A percentile compares a stretch with the other conserved stretches of the same genome.
These are phyloP conservation scores for Postia placenta DNA, from an alignment of 768 basidiomycete genomes.

Conservation along the genomic window DNA sequence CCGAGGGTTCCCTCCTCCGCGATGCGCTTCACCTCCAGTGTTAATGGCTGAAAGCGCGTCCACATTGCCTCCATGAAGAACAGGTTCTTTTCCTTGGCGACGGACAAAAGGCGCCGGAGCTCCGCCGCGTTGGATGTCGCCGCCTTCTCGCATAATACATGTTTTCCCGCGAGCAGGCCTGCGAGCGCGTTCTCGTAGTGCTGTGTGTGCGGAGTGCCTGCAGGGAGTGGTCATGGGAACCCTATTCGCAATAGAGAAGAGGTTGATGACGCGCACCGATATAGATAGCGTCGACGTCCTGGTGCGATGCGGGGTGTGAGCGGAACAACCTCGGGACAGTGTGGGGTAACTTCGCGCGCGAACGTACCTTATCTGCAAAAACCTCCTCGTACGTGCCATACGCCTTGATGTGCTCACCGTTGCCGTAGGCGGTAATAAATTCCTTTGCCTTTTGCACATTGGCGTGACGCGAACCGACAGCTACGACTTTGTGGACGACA, in stretches of 20 bases:
- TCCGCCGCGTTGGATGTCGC: constrained; percentile 76
- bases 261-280: constrained; percentile 52
- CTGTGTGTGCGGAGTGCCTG: constrained; percentile 79
- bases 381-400: constrained; percentile 74
- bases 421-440: constrained; percentile 54
- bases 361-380: constrained; percentile 56
- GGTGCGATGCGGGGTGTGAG: constrained; percentile 3
- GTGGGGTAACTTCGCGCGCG: neutral
- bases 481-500: constrained; percentile 59
- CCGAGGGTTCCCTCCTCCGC: constrained; percentile 61
- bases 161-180: constrained; percentile 74
- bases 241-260: neutral
- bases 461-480: constrained; percentile 64
- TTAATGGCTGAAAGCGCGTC: constrained; percentile 77
- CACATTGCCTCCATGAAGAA: constrained; percentile 94
- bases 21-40: constrained; percentile 56
- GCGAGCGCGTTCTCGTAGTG: constrained; percentile 76
- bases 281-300: constrained; percentile 75
- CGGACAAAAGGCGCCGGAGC: constrained; percentile 60
- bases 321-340: constrained; percentile 3
- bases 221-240: neutral
- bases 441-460: constrained; percentile 57
- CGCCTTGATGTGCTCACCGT: constrained; percentile 52
- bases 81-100: constrained; percentile 71
- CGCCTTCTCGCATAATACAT: constrained; percentile 87